Percentiles rank a stretch among this genome's conserved stretches.
These are phyloP conservation scores for Aspergillus asperescens DNA, from an alignment of 495 filamentous ascomycete genomes.

Conservation along the genomic window DNA sequence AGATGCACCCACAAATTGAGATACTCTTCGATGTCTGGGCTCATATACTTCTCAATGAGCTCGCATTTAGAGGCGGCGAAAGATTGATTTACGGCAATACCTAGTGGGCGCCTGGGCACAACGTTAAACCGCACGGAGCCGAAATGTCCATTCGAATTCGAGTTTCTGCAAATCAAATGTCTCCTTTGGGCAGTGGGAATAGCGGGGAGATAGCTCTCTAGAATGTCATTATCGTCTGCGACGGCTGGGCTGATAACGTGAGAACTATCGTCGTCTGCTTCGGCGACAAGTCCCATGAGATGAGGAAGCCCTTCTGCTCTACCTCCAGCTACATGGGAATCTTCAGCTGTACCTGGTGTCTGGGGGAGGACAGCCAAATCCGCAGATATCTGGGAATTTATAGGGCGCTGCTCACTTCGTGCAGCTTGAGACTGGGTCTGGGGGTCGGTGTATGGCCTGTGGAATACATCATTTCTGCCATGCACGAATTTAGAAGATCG, in stretches of 20 bases:
- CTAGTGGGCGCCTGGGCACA: slow-evolving; percentile 44
- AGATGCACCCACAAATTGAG: slow-evolving; percentile 25
- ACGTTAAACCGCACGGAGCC: slow-evolving; percentile 55
- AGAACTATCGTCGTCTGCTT: slow-evolving; percentile 19
- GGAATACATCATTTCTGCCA: too few relatives aligned
- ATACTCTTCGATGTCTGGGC: slow-evolving; percentile 27
- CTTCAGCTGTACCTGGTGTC: background rate
- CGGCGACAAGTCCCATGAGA: slow-evolving; percentile 14
- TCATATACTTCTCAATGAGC: slow-evolving; percentile 37
- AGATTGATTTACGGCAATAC: slow-evolving; percentile 22
- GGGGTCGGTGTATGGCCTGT: background rate
- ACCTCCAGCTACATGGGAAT: background rate
- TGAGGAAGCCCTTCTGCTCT: slow-evolving; percentile 8
- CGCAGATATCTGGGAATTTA: background rate
- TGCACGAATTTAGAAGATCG: background rate
- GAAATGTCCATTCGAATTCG: slow-evolving; percentile 30
- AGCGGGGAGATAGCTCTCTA: slow-evolving; percentile 28
- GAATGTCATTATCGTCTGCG: slow-evolving; percentile 27
- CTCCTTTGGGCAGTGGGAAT: slow-evolving; percentile 5
- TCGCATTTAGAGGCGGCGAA: slow-evolving; percentile 31
- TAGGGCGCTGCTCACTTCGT: background rate
- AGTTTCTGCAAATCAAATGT: slow-evolving; percentile 32
- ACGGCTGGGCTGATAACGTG: slow-evolving; percentile 34
- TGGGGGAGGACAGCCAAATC: background rate
- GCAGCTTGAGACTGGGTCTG: background rate